phyloP scores from a whole-genome alignment of 176 grass and related monocot species.

The Oryza australiensis region DNA sequence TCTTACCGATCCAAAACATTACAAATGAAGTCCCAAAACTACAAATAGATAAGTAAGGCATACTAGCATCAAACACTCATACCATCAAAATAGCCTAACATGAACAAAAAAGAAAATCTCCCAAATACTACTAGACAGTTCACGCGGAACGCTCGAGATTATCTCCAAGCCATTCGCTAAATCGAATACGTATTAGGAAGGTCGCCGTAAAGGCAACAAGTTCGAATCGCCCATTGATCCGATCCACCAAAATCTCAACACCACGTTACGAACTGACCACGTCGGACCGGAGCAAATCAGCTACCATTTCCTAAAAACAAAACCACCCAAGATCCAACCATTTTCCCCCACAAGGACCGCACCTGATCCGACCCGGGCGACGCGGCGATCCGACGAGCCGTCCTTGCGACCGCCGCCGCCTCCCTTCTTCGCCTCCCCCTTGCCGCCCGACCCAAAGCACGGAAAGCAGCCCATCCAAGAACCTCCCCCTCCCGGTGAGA shows the following conservation, averaged over 20 bases:
- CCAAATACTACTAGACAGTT: not conserved
- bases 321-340: constrained; percentile 39
- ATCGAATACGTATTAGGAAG: constrained; percentile 2
- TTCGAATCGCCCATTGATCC: not conserved
- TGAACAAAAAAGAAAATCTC: constrained; percentile 1
- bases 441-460: constrained; percentile 71
- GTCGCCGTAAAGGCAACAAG: not conserved
- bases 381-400: constrained; percentile 37
- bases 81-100: constrained; percentile 15
- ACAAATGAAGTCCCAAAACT: not conserved
- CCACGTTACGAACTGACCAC: not conserved
- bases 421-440: constrained; percentile 51
- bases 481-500: not conserved
- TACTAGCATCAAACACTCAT: not conserved
- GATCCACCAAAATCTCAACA: constrained; percentile 21
- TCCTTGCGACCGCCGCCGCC: constrained; percentile 45
- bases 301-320: constrained; percentile 24
- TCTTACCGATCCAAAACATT: constrained; percentile 5
- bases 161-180: constrained; percentile 22
- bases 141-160: not conserved
- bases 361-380: constrained; percentile 65
- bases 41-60: not conserved
- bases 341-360: constrained; percentile 19
- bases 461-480: constrained; percentile 82
- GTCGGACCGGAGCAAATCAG: not conserved